Conservation (phyloP, 495 filamentous ascomycete genomes). For the Chlorociboria aeruginascens region DNA sequence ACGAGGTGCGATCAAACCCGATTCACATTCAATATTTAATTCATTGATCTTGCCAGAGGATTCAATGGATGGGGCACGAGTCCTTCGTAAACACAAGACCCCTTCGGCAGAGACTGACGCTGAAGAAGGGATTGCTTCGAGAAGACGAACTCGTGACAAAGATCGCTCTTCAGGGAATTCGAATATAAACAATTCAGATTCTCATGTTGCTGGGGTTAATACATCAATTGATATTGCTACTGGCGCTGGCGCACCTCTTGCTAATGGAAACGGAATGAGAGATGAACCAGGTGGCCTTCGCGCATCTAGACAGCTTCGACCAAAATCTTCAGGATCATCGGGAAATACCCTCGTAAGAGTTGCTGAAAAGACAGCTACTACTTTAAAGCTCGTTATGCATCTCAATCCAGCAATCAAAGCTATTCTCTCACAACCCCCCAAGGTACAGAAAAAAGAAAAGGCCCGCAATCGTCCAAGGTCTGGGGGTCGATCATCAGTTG, state of each 20-base stretch:
- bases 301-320: conserved; percentile 25
- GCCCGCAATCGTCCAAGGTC: conserved; percentile 5
- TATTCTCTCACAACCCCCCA: conserved; percentile 40
- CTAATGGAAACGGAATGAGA: conserved; percentile 11
- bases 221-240: conserved; percentile 1
- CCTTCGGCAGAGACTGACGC: conserved; percentile 25
- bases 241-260: not conserved
- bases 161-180: conserved; percentile 4
- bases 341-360: conserved; percentile 20
- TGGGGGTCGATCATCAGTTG: conserved; percentile 20
- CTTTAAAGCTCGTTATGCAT: conserved; percentile 46
- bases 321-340: conserved; percentile 14
- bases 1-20: conserved; percentile 55
- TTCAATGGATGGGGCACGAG: conserved; percentile 72
- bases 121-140: conserved; percentile 3
- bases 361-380: conserved; percentile 24
- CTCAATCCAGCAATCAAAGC: conserved; percentile 46
- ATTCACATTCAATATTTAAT: conserved; percentile 78
- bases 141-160: conserved; percentile 14
- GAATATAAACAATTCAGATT: conserved; percentile 3
- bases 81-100: conserved; percentile 76
- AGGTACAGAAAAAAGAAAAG: conserved; percentile 34
- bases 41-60: conserved; percentile 69
- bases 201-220: not conserved
- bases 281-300: conserved; percentile 9